Conservation (phyloP, 2,329 filamentous ascomycete genomes). For the Hirsutella rhossiliensis region DNA sequence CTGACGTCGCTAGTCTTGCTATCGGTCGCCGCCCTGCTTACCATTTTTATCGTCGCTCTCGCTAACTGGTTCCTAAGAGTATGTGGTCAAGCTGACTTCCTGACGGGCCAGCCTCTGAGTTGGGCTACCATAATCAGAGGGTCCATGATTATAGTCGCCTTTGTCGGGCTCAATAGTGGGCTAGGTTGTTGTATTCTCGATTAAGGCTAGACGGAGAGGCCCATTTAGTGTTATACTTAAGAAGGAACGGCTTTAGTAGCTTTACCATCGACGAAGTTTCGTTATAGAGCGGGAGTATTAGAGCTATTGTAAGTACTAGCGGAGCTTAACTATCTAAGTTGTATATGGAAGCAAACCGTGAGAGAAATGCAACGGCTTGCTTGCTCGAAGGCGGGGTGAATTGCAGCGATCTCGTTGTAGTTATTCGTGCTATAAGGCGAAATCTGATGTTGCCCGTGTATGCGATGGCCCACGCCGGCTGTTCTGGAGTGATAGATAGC, state of each 20-base stretch:
- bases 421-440: background rate
- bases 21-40: constrained; percentile 84
- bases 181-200: background rate
- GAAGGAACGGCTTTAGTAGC: constrained; percentile 1
- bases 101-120: constrained; percentile 66
- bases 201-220: constrained; percentile 1
- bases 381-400: constrained; percentile 1
- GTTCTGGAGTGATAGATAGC: too few relatives aligned
- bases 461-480: too few relatives aligned
- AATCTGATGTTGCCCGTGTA: constrained; percentile 1
- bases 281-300: constrained; percentile 2
- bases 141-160: constrained; percentile 75
- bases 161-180: constrained; percentile 53
- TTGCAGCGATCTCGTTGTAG: background rate
- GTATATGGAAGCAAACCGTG: constrained; percentile 1
- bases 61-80: too few relatives aligned
- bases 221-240: background rate
- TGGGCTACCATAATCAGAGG: constrained; percentile 72
- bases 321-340: constrained; percentile 2
- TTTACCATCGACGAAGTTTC: background rate
- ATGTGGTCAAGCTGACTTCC: too few relatives aligned
- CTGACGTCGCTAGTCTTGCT: constrained; percentile 87
- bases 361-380: constrained; percentile 1
- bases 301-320: constrained; percentile 2
- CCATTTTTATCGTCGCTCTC: constrained; percentile 91